phyloP scores from a whole-genome alignment of 495 filamentous ascomycete genomes.

The Acidomyces sp. region DNA sequence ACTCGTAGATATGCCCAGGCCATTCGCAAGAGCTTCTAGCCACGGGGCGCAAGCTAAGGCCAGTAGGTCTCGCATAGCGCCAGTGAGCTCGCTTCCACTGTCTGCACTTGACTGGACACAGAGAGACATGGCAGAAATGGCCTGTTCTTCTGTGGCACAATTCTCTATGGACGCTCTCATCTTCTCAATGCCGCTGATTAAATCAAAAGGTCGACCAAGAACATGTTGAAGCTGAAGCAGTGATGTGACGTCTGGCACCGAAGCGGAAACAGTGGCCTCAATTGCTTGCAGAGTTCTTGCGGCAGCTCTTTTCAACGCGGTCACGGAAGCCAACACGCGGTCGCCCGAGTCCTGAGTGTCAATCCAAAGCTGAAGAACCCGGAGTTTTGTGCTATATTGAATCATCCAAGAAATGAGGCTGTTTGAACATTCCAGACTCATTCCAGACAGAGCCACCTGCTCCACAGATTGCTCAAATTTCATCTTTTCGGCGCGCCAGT shows the following conservation, averaged over 20 bases:
- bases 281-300: conserved; percentile 31
- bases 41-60: conserved; percentile 53
- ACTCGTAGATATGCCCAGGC: too few species aligned
- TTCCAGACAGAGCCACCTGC: conserved; percentile 53
- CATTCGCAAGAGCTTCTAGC: conserved; percentile 45
- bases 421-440: conserved; percentile 44
- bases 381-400: conserved; percentile 37
- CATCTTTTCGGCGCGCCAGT: conserved; percentile 44
- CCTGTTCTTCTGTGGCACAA: conserved; percentile 48
- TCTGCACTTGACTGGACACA: conserved; percentile 52
- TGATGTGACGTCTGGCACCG: conserved; percentile 32
- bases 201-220: conserved; percentile 47
- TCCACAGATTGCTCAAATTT: conserved; percentile 45
- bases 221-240: conserved; percentile 57
- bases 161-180: conserved; percentile 44
- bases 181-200: conserved; percentile 48
- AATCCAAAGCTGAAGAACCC: conserved; percentile 5
- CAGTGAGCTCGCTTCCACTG: conserved; percentile 44
- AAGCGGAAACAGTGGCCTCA: conserved; percentile 1
- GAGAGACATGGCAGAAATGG: conserved; percentile 55
- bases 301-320: conserved; percentile 51
- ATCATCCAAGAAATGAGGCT: conserved; percentile 45
- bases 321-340: conserved; percentile 36
- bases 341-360: too few species aligned
- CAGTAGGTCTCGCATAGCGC: conserved; percentile 54